Evolutionary conservation across 2,329 filamentous ascomycete species (phyloP), one percentile per base, ranked within the genome.

Genomic region (Cladosporium sp.): DNA sequence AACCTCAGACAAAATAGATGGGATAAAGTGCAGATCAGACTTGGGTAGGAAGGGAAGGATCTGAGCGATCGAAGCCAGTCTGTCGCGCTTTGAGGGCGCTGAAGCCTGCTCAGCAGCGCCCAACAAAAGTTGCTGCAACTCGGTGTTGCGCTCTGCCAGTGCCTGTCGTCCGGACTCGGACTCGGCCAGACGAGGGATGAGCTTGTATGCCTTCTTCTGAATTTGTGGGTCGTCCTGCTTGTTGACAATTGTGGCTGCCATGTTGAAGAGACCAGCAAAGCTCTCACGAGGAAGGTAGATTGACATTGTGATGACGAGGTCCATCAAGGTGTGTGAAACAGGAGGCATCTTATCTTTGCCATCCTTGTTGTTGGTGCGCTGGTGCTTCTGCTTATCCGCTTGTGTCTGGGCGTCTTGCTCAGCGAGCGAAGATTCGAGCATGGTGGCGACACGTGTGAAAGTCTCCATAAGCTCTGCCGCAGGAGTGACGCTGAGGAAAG

Each of bases 191-290:
- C 95, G 89, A 3, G 95, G 94, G 59, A 99, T 96, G 60, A 99
- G 86, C 82, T 98, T 98, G 83, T 99, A 99, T 0, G 95, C 94
- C 80, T 99, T 99, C 86, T 99, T 99, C 78, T 98, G 94, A 39
- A 99, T 82, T 77, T 98, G 94, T 11, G 94, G 91, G 75, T 98
- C 94, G 43, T 91, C 86, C 64, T 90, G 85, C 74, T 89, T 91
- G 76, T 90, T 88, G 70, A 98, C 89, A 65, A 97, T 90, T 28
- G 92, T 85, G 0, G 91, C 85, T 0, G 94, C 91, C 75, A 98
- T 93, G 71, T 89, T 89, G 80, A 99, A 98, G 2, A 99, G 86
- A 5, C 89, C 85, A 21, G 86, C 84, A 70, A 96, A 97, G 78
- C 92, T 96, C 63, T 93, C 88, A 46, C 93, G 85, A 1, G 95